These are phyloP conservation scores for Yarrowia sp. DNA, from an alignment of 805 yeast species.

Conservation along the genomic window DNA sequence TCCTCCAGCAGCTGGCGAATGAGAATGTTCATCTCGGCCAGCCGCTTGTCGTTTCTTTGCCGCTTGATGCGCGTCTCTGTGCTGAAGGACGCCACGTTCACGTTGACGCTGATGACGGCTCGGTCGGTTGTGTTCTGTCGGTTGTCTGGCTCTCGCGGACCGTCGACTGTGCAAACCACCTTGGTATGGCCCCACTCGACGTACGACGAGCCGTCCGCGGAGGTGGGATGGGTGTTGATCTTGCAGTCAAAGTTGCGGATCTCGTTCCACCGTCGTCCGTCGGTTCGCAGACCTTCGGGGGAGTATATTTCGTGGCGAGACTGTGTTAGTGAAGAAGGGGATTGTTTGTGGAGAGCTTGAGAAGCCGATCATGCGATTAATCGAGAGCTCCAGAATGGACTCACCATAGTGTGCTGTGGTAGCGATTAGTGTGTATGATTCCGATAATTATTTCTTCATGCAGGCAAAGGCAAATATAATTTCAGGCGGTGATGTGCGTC, in stretches of 20 bases:
- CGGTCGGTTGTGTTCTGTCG: constrained; percentile 47
- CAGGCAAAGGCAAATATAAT: constrained; percentile 1
- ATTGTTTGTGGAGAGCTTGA: too few relatives aligned
- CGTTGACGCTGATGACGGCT: constrained; percentile 60
- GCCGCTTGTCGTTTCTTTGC: constrained; percentile 54
- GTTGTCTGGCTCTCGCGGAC: constrained; percentile 80
- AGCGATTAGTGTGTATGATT: neutral
- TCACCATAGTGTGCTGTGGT: constrained; percentile 7
- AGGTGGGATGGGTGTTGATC: constrained; percentile 79
- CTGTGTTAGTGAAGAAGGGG: constrained; percentile 24
- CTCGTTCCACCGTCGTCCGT: constrained; percentile 96
- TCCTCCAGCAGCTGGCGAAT: constrained; percentile 43
- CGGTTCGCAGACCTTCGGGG: constrained; percentile 86
- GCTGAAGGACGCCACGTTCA: constrained; percentile 78
- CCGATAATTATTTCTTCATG: constrained; percentile 22
- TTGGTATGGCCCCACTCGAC: constrained; percentile 91
- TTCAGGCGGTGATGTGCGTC: neutral
- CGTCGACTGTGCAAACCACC: constrained; percentile 78
- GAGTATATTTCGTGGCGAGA: constrained; percentile 68
- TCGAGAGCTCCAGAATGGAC: neutral
- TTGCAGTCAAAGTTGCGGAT: constrained; percentile 76
- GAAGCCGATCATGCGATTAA: too few relatives aligned
- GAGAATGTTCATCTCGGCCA: constrained; percentile 37
- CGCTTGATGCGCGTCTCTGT: constrained; percentile 72
- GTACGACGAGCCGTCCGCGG: constrained; percentile 86